Conservation (phyloP, 139 green algal genomes). For the Chlorella sorokiniana region DNA sequence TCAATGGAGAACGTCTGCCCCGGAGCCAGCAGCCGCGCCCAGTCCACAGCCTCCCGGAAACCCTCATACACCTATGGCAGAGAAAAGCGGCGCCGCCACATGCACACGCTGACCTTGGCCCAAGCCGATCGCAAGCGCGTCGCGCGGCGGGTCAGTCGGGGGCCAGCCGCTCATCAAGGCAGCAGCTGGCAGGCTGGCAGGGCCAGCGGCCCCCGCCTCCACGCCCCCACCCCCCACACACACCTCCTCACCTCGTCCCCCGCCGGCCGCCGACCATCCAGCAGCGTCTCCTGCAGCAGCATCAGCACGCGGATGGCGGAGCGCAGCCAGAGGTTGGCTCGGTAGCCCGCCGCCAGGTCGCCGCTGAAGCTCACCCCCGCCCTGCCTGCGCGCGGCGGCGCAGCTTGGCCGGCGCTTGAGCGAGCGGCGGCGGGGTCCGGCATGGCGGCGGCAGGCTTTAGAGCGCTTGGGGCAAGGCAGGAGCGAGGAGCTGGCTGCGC, state of each 20-base stretch:
- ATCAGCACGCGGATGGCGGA: slow-evolving; percentile 74
- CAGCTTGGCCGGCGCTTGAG: too few relatives aligned
- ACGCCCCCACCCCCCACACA: not conserved
- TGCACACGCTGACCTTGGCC: not conserved
- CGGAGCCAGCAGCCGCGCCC: slow-evolving; percentile 54
- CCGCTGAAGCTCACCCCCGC: slow-evolving; percentile 63
- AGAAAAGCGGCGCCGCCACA: too few relatives aligned
- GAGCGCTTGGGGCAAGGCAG: too few relatives aligned
- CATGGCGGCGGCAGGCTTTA: too few relatives aligned
- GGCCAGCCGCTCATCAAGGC: too few relatives aligned
- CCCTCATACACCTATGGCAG: slow-evolving; percentile 57
- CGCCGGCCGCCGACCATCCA: slow-evolving; percentile 48
- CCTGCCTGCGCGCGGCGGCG: slow-evolving; percentile 32
- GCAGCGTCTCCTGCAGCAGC: slow-evolving; percentile 56
- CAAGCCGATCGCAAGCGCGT: not conserved
- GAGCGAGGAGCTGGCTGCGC: too few relatives aligned
- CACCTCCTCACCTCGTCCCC: slow-evolving; percentile 41
- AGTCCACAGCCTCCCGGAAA: slow-evolving; percentile 58
- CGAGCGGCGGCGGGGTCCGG: too few relatives aligned
- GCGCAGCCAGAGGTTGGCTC: slow-evolving; percentile 77
- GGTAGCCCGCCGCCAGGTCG: slow-evolving; percentile 53
- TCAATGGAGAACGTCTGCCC: slow-evolving; percentile 67
- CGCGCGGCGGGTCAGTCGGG: not conserved
- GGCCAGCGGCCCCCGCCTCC: too few relatives aligned
- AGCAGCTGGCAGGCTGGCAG: not conserved